Evolutionary conservation across 2,329 filamentous ascomycete genomes (phyloP).

Genomic region (Aspergillaceae sp.): DNA sequence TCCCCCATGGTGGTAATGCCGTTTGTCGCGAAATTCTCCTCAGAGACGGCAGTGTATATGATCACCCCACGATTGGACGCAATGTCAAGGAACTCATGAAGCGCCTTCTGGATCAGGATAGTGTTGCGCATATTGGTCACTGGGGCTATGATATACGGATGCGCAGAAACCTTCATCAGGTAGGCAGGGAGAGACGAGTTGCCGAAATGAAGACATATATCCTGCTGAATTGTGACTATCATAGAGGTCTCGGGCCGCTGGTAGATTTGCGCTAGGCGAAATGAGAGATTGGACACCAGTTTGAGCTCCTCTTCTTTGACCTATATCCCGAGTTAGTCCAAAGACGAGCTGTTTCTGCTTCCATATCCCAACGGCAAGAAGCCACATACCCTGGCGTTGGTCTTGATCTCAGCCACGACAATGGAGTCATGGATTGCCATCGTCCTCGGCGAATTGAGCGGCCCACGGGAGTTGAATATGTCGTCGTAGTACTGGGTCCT

Average conservation of each 20-base stretch:
- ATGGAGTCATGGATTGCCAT: slow-evolving; percentile 48
- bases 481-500: slow-evolving; percentile 35
- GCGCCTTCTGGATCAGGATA: slow-evolving; percentile 64
- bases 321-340: slow-evolving; percentile 7
- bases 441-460: slow-evolving; percentile 33
- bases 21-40: slow-evolving; percentile 63
- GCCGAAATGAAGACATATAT: slow-evolving; percentile 64
- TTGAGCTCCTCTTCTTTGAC: slow-evolving; percentile 68
- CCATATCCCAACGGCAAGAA: neutral
- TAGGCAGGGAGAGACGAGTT: slow-evolving; percentile 74
- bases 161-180: slow-evolving; percentile 61
- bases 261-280: slow-evolving; percentile 65
- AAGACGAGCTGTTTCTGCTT: neutral
- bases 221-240: slow-evolving; percentile 67
- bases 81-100: slow-evolving; percentile 63
- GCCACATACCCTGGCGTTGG: slow-evolving; percentile 52
- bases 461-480: slow-evolving; percentile 30
- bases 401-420: slow-evolving; percentile 56
- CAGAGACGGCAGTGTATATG: slow-evolving; percentile 59
- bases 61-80: slow-evolving; percentile 59
- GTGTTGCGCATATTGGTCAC: slow-evolving; percentile 75
- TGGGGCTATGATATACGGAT: slow-evolving; percentile 60
- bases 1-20: slow-evolving; percentile 62
- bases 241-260: slow-evolving; percentile 65
- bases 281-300: slow-evolving; percentile 64